Percentiles rank a stretch among this genome's conserved stretches.
Evolutionary conservation across 1,284 basidiomycete genomes (phyloP).

Genomic region (Naganishia cerealis): DNA sequence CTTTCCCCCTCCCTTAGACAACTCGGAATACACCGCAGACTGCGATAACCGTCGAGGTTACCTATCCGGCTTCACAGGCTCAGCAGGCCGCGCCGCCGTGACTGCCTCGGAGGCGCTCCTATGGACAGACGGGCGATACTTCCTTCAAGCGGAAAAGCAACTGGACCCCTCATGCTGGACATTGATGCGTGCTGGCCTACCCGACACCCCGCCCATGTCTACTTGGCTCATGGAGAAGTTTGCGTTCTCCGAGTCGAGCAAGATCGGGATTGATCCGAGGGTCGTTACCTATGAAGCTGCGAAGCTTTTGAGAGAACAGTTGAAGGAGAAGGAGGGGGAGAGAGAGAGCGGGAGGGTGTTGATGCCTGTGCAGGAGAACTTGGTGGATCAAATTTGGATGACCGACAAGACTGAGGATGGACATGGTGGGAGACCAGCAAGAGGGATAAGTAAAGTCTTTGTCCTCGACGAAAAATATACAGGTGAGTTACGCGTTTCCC

Average conservation of each 20-base stretch:
- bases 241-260: conserved; percentile 58
- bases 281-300: conserved; percentile 66
- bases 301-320: conserved; percentile 38
- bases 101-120: conserved; percentile 65
- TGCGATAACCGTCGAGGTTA: conserved; percentile 81
- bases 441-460: conserved; percentile 71
- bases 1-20: conserved; percentile 61
- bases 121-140: conserved; percentile 87
- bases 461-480: conserved; percentile 70
- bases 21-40: conserved; percentile 81
- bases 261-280: conserved; percentile 76
- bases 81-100: conserved; percentile 82
- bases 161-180: conserved; percentile 71
- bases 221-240: conserved; percentile 68
- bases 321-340: conserved; percentile 58
- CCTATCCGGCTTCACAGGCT: conserved; percentile 90
- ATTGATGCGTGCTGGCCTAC: conserved; percentile 84
- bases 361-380: conserved; percentile 67
- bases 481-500: conserved; percentile 51
- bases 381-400: conserved; percentile 80
- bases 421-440: conserved; percentile 59
- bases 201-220: conserved; percentile 86
- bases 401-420: conserved; percentile 46
- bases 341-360: conserved; percentile 63
- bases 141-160: conserved; percentile 85